Conservation (phyloP, 1,284 basidiomycete genomes). For the Pseudozyma thailandica region DNA sequence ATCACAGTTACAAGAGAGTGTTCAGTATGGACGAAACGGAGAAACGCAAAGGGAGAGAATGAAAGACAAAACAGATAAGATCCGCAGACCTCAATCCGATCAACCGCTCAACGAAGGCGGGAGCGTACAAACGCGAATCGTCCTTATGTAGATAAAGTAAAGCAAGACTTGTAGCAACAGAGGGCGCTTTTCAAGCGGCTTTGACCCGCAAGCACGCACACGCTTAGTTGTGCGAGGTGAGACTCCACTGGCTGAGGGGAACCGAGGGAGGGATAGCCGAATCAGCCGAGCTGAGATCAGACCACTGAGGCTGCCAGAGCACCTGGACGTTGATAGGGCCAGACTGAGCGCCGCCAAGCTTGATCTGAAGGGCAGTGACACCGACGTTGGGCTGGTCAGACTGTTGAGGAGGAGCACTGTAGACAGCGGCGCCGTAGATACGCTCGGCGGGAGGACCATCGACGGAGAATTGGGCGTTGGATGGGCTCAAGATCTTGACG, state of each 20-base stretch:
- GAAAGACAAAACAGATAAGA: neutral
- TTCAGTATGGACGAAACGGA: neutral
- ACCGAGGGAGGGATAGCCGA: constrained; percentile 57
- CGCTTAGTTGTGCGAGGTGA: constrained; percentile 62
- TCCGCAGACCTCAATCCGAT: neutral
- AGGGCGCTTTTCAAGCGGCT: constrained; percentile 1
- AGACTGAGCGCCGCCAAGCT: constrained; percentile 69
- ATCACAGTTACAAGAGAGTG: too few species aligned
- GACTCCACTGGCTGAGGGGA: constrained; percentile 57
- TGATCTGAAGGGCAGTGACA: constrained; percentile 82
- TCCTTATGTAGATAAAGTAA: constrained; percentile 7
- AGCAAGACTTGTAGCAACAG: neutral
- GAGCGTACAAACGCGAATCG: constrained; percentile 8
- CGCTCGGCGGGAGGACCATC: constrained; percentile 40
- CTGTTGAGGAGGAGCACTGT: constrained; percentile 71
- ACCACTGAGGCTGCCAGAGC: constrained; percentile 67
- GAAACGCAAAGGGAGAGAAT: neutral
- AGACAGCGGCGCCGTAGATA: constrained; percentile 74
- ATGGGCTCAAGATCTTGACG: constrained; percentile 73
- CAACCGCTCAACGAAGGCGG: constrained; percentile 10
- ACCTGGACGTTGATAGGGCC: constrained; percentile 71
- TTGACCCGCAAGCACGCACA: neutral
- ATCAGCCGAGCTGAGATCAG: constrained; percentile 50
- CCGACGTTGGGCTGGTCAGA: constrained; percentile 80
- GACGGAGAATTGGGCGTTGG: constrained; percentile 70